A percentile compares a stretch with the other conserved stretches of the same genome.
Conservation (phyloP, 2,329 filamentous ascomycete genomes). For the Phyllosticta ampelicida region DNA sequence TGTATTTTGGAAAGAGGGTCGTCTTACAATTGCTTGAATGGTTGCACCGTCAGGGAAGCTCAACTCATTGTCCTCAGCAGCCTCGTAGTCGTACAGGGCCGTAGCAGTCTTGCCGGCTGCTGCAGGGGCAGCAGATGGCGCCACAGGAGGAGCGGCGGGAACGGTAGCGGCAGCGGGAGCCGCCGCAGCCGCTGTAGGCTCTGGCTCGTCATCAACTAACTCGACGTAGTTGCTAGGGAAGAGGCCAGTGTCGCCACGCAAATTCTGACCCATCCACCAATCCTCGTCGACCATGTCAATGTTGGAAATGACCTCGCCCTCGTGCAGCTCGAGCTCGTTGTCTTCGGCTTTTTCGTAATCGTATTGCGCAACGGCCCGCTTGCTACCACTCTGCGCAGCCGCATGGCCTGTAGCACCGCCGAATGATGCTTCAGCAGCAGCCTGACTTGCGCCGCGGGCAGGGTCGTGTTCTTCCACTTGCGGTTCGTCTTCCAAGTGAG, state of each 20-base stretch:
- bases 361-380: constrained; percentile 72
- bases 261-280: constrained; percentile 97
- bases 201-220: constrained; percentile 52
- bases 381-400: constrained; percentile 40
- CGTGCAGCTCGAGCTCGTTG: constrained; percentile 84
- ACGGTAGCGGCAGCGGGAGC: constrained; percentile 24
- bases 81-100: constrained; percentile 91
- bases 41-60: constrained; percentile 85
- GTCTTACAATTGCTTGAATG: constrained; percentile 66
- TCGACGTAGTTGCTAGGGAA: constrained; percentile 98
- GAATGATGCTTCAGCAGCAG: constrained; percentile 34
- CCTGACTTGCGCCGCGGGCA: constrained; percentile 43
- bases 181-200: constrained; percentile 23
- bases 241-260: constrained; percentile 70
- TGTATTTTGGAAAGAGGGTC: background rate
- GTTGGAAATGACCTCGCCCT: constrained; percentile 79
- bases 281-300: constrained; percentile 98
- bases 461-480: constrained; percentile 45
- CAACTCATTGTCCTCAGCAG: constrained; percentile 78
- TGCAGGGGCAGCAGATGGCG: constrained; percentile 20
- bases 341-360: constrained; percentile 98
- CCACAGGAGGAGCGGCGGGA: constrained; percentile 20
- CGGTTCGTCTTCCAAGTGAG: constrained; percentile 51
- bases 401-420: constrained; percentile 28
- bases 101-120: constrained; percentile 52